phyloP scores from a whole-genome alignment of 768 basidiomycete genomes.

The Suillus subalutaceus region DNA sequence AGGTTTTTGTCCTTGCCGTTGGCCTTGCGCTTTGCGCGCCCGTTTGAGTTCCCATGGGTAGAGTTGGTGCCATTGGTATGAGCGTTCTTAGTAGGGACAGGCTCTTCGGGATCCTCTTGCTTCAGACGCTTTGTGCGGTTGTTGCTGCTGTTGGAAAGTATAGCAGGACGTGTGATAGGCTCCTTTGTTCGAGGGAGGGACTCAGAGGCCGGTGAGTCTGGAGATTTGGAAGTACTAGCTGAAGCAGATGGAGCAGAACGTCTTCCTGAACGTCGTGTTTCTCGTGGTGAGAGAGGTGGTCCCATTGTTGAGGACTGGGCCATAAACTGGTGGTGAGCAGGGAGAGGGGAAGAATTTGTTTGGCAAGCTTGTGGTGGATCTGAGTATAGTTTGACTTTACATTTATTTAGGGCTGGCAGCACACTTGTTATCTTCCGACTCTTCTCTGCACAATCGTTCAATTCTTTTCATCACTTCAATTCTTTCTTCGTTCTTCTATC shows the following conservation, averaged over 20 bases:
- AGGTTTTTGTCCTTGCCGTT: constrained; percentile 63
- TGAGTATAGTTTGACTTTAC: constrained; percentile 18
- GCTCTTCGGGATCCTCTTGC: constrained; percentile 73
- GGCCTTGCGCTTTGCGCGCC: constrained; percentile 62
- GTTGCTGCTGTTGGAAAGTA: constrained; percentile 40
- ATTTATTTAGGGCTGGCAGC: constrained; percentile 42
- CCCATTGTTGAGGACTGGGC: constrained; percentile 73
- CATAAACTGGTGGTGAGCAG: constrained; percentile 41
- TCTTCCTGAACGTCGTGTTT: constrained; percentile 77
- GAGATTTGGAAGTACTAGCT: constrained; percentile 70
- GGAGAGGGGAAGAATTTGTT: constrained; percentile 12
- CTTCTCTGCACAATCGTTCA: constrained; percentile 15
- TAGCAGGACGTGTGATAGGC: constrained; percentile 42
- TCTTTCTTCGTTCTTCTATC: constrained; percentile 5
- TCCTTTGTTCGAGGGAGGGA: constrained; percentile 45
- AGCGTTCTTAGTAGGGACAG: constrained; percentile 48
- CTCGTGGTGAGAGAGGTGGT: constrained; percentile 75
- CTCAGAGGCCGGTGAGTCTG: constrained; percentile 65
- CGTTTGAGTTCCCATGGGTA: constrained; percentile 36
- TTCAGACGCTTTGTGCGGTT: constrained; percentile 63
- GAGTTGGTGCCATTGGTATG: constrained; percentile 34
- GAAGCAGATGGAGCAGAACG: constrained; percentile 71
- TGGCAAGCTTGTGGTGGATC: constrained; percentile 12
- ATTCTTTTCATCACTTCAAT: constrained; percentile 6
- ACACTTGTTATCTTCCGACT: constrained; percentile 18